These are phyloP conservation scores for Nigrospora osmanthi DNA, from an alignment of 2,329 filamentous ascomycete species.

Conservation along the genomic window DNA sequence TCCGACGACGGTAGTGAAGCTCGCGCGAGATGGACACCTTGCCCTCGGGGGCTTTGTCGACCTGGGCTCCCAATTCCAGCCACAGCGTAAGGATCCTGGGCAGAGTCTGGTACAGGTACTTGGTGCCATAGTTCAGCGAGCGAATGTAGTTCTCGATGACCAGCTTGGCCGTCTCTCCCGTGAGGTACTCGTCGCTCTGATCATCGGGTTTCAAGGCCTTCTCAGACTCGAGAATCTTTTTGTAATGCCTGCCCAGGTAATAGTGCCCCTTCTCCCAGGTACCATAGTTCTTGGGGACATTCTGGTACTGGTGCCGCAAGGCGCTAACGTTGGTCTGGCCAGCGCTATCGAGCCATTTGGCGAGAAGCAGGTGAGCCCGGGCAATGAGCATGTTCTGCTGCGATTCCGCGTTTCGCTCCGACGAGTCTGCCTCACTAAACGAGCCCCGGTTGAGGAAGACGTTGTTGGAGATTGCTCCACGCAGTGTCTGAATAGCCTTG, in stretches of 20 bases:
- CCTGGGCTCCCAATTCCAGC: conserved; percentile 79
- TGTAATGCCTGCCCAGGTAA: conserved; percentile 93
- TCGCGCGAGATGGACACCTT: conserved; percentile 45
- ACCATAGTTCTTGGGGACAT: conserved; percentile 61
- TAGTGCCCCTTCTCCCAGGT: conserved; percentile 97
- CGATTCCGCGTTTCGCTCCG: conserved; percentile 30
- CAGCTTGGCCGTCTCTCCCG: conserved; percentile 73
- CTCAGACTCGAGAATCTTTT: conserved; percentile 88
- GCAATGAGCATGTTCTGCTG: conserved; percentile 58
- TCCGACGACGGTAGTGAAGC: conserved; percentile 48
- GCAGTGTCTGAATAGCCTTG: conserved; percentile 87
- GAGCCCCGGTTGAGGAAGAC: conserved; percentile 53
- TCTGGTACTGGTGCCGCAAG: conserved; percentile 74
- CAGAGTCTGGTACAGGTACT: conserved; percentile 92
- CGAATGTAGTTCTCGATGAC: conserved; percentile 92
- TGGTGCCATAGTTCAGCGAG: conserved; percentile 80
- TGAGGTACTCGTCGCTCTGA: conserved; percentile 68
- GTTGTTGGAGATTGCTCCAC: conserved; percentile 76
- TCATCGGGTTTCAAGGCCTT: conserved; percentile 68
- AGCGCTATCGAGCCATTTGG: conserved; percentile 94
- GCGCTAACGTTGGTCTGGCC: conserved; percentile 83
- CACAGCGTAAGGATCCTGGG: conserved; percentile 89
- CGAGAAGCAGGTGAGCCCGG: conserved; percentile 77
- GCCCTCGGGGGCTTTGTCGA: conserved; percentile 53
- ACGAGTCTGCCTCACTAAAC: conserved; percentile 25